Conservation (phyloP, 352 stramenopile genomes). For the Phytophthora citricola region DNA sequence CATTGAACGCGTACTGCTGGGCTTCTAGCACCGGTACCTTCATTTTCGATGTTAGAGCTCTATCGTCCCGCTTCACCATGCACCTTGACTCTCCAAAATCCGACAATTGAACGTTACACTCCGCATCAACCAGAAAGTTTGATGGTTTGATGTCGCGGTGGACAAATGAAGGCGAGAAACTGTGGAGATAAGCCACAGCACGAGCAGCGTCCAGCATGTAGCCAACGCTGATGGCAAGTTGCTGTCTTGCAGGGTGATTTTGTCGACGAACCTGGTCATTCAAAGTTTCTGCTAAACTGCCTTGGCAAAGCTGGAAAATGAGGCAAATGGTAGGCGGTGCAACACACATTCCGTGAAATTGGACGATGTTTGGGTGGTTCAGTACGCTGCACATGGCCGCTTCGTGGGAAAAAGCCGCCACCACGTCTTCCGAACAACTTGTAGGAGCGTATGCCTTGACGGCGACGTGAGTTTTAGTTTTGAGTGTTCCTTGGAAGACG, state of each 20-base stretch:
- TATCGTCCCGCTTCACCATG: conserved; percentile 15
- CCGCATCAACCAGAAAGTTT: conserved; percentile 52
- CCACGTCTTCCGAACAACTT: conserved; percentile 36
- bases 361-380: conserved; percentile 50
- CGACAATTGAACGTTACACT: conserved; percentile 44
- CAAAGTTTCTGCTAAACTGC: conserved; percentile 35
- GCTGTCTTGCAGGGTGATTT: conserved; percentile 29
- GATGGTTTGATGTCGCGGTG: conserved; percentile 56
- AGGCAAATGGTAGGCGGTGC: conserved; percentile 53
- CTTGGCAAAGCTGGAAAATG: conserved; percentile 47
- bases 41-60: neutral
- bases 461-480: conserved; percentile 45
- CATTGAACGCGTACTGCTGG: neutral
- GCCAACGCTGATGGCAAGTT: conserved; percentile 45
- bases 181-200: conserved; percentile 59
- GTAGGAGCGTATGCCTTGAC: conserved; percentile 56
- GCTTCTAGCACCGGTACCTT: conserved; percentile 24
- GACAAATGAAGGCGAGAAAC: conserved; percentile 51
- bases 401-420: conserved; percentile 53
- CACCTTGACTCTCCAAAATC: conserved; percentile 48
- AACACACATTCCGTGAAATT: conserved; percentile 53
- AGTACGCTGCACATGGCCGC: conserved; percentile 43
- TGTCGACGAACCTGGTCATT: conserved; percentile 23
- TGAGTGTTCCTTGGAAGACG: conserved; percentile 44
- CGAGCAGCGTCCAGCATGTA: conserved; percentile 58